Base-by-base conservation (phyloP, 1,284 basidiomycete species). In the Flammula alnicola region DNA sequence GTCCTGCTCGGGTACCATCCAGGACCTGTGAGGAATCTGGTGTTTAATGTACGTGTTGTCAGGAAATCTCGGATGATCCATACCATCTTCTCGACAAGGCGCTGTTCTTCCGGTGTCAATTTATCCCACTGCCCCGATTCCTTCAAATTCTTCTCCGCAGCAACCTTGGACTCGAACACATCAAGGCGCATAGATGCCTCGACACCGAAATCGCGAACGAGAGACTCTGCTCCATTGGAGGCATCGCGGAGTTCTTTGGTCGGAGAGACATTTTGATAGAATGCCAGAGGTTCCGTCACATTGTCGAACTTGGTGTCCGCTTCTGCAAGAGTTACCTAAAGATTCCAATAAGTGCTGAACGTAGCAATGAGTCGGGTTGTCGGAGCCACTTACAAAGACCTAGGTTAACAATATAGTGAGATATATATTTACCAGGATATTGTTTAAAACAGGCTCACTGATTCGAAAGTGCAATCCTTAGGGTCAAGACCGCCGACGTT, bases 221-320 rank as follows among this genome's bases (percentile, higher is more conserved):
- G 70, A n/a, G 80, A 77, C 63, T 92, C 88, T 1, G 85, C 83
- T 30, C 80, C 79, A 48, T 83, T 87, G 1, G 87, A 85, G 1
- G 88, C 86, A 58, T 91, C 88, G 5, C 91, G 79, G 16, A 93
- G 75, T 37, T 79, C 80, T 63, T 91, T 84, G 44, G 76, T 73
- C 0, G 83, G 71, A 11, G 88, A 87, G 16, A 93, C 88, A 57
- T 91, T 89, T 65, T 91, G 87, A 63, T 91, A 88, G 69, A 93
- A 93, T 0, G 75, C 69, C 10, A 88, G 73, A 0, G 86, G 86
- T 57, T 87, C 84, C 6, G 74, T 62, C 26, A 72, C 61, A 7
- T 65, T 63, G 44, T 84, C 80, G 25, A 83, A 70, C 9, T 74
- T 66, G 8, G 82, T 78, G 40, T 88, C 86, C 7, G 77, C 75